Base-by-base conservation (phyloP, 176 grass and related monocot species). In the Melocanna baccifera region DNA sequence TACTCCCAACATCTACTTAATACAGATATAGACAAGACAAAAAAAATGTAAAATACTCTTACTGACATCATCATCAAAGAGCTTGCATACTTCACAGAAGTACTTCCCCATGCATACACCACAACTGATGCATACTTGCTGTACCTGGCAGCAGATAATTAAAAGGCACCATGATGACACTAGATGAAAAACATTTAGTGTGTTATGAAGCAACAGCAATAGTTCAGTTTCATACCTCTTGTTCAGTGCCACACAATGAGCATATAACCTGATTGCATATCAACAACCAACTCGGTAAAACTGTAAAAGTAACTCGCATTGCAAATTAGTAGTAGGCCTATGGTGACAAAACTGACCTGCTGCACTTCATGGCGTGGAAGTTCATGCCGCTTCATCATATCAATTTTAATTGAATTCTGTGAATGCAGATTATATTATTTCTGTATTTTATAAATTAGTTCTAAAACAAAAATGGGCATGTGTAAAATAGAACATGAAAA, bases 1-100 rank as follows among this genome's bases (percentile, higher is more conserved):
- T 64, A 48, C 43, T 71, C 18, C 13, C 9, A 14, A 30, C 7
- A 62, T 62, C n/a, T 74, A 84, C 13, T 61, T 62, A 40, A 42
- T 69, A 11, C 42, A 67, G 83, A 86, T 50, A 83, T 50, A 83
- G 19, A 58, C 51, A 67, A 59, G 23, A 85, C 3, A 68, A 9
- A 63, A 15, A 75, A 81, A 30, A 39, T 57, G n/a, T 53, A 2
- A 70, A 56, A 23, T 47, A 30, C 43, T 86, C 74, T 77, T 81
- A 89, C 90, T 88, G 46, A 92, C 96, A 92, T 99, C 96, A 90
- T 98, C 96, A 74, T 99, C 93, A 55, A 98, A 98, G 25, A 98
- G 84, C 51, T 98, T 98, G 96, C 96, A 98, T 59, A 78, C 84
- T 80, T 72, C 77, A 86, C 96, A 98, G 71, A 95, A 98, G 80